A percentile compares a stretch with the other conserved stretches of the same genome.
phyloP scores from a whole-genome alignment of 192 early-diverging fungal species.

The Gigaspora rosea region DNA sequence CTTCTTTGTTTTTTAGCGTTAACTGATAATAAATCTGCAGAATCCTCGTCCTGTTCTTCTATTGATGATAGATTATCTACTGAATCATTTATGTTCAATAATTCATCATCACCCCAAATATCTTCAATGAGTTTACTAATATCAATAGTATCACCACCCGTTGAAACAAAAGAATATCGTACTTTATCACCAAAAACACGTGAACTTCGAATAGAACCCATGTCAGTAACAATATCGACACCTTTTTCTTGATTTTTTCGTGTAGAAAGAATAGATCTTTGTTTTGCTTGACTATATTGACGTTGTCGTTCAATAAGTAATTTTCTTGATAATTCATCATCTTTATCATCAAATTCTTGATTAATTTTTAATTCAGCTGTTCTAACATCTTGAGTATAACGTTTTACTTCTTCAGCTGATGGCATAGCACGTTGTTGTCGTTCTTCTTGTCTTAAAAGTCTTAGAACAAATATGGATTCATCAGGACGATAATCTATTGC shows the following conservation, averaged over 20 bases:
- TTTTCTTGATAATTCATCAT: slow-evolving; percentile 7
- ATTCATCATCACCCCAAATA: slow-evolving; percentile 44
- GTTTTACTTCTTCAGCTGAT: not conserved
- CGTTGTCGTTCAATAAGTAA: slow-evolving; percentile 32
- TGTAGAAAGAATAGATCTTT: slow-evolving; percentile 15
- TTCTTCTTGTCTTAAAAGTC: slow-evolving; percentile 22
- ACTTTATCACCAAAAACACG: slow-evolving; percentile 43
- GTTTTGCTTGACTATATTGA: slow-evolving; percentile 26
- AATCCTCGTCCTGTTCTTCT: not conserved
- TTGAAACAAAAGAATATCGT: slow-evolving; percentile 49
- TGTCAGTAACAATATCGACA: slow-evolving; percentile 40
- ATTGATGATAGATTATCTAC: not conserved
- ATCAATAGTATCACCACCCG: slow-evolving; percentile 43
- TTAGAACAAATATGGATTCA: slow-evolving; percentile 33
- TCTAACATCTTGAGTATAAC: not conserved
- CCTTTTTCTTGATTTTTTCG: slow-evolving; percentile 41
- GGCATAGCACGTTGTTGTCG: slow-evolving; percentile 13
- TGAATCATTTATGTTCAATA: not conserved
- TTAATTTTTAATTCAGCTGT: not conserved
- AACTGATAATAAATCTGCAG: not conserved
- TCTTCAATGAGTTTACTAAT: slow-evolving; percentile 51
- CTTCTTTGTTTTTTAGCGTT: slow-evolving; percentile 10
- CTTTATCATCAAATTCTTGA: not conserved
- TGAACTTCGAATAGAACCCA: slow-evolving; percentile 45
- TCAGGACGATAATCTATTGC: slow-evolving; percentile 27